phyloP scores from a whole-genome alignment of 2,329 filamentous ascomycete genomes.

The Colletotrichum ledebouriae region DNA sequence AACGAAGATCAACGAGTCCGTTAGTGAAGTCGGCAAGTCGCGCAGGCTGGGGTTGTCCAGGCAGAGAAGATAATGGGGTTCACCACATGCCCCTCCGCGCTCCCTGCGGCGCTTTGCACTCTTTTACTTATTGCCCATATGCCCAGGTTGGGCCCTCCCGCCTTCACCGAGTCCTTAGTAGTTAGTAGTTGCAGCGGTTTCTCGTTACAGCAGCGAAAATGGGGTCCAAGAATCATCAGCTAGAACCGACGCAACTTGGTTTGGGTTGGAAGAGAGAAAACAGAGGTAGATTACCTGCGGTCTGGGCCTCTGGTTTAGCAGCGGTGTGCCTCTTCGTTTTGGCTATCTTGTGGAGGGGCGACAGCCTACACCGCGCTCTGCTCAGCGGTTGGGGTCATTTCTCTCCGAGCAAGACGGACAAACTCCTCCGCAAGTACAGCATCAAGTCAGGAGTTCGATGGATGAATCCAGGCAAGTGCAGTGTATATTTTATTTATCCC shows the following conservation, averaged over 20 bases:
- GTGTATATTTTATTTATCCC: background rate
- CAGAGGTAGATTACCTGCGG: background rate
- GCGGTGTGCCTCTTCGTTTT: constrained; percentile 12
- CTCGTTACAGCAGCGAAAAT: constrained; percentile 3
- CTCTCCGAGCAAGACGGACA: background rate
- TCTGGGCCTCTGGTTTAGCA: constrained; percentile 10
- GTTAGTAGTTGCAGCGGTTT: background rate
- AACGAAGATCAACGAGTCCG: constrained; percentile 4
- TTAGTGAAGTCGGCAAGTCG: background rate
- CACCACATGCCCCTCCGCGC: constrained; percentile 6
- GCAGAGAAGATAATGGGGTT: background rate
- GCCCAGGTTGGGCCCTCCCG: background rate
- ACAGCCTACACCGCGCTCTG: background rate
- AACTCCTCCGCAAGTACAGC: constrained; percentile 21
- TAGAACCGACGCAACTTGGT: background rate
- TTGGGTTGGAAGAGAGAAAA: background rate
- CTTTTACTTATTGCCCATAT: constrained; percentile 15
- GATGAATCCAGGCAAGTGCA: constrained; percentile 30
- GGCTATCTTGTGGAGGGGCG: background rate
- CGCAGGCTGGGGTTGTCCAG: background rate
- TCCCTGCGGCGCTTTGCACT: background rate
- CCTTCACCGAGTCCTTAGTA: background rate
- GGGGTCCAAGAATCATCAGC: constrained; percentile 22
- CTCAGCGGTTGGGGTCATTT: constrained; percentile 16
- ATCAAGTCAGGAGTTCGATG: constrained; percentile 28